Evolutionary conservation across 495 filamentous ascomycete species (phyloP), one percentile per base, ranked within the genome.

Genomic region (Sabuloglossum arenarium): DNA sequence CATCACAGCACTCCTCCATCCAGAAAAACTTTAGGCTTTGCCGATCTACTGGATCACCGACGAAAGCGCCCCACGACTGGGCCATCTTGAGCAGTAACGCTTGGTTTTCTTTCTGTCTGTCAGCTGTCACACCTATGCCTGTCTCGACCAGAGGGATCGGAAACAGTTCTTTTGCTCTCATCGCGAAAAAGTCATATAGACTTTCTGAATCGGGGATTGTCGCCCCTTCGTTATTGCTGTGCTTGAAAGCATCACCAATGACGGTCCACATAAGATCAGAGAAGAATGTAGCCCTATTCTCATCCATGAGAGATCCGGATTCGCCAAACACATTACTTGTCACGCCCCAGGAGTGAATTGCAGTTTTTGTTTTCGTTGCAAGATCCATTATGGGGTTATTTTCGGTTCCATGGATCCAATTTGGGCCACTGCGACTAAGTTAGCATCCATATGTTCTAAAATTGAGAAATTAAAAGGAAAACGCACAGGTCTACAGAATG

Each of bases 1-100:
- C 89, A 62, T 93, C 89, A 62, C 95, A 81, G 58, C 84, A 88
- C 68, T 96, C 88, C 67, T 98, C 91, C n/a, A 98, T 64, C 75
- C 82, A 90, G 62, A 96, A 93, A 68, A 87, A 94, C 64, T 83
- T 91, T 55, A 98, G 64, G 66, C 88, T 94, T 62, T 98, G 91
- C 45, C 66, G 76, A 55, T 76, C 71, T 45, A 94, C 73, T 19
- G 78, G 73, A 47, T 84, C 86, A 10, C 91, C 91, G 23, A 95
- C 82, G 66, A 91, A 94, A 3, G 80, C 77, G 1, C 90, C 90
- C 91, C 91, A 98, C 54, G 86, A 72, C 55, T 81, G 76, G 21
- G 79, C 75, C 63, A 85, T 70, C 55, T 85, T 75, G 14, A 88
- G 65, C 0, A 87, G 65, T 1, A 71, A 62, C 43, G 77, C 71